phyloP scores from a whole-genome alignment of 2,329 filamentous ascomycete genomes.

The Xylogone sp. region DNA sequence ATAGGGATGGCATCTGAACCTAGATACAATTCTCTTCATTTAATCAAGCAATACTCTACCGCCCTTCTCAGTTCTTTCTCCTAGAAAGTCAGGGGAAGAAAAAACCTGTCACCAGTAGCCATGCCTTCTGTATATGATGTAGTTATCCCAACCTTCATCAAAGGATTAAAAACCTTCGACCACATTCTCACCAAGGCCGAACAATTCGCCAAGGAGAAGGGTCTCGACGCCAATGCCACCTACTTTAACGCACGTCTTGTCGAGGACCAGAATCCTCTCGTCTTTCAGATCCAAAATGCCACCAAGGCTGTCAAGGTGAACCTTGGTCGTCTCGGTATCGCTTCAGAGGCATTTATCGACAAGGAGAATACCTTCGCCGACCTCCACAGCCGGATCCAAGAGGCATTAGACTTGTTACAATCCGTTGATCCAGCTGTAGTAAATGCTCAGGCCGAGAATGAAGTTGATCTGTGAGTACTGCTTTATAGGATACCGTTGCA shows the following conservation, averaged over 20 bases:
- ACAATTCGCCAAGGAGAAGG: slow-evolving; percentile 33
- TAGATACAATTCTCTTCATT: too few species aligned
- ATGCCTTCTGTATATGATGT: slow-evolving; percentile 14
- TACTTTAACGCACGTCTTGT: slow-evolving; percentile 31
- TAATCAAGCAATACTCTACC: too few species aligned
- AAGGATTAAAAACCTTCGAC: slow-evolving; percentile 34
- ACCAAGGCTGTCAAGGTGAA: slow-evolving; percentile 34
- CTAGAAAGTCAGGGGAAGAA: too few species aligned
- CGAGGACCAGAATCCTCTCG: slow-evolving; percentile 39
- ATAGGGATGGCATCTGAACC: too few species aligned
- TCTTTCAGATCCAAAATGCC: slow-evolving; percentile 39
- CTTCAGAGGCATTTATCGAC: slow-evolving; percentile 30
- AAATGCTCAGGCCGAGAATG: not conserved
- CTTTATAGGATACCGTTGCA: not conserved
- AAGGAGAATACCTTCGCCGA: slow-evolving; percentile 42
- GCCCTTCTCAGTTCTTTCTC: too few species aligned
- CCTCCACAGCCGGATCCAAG: slow-evolving; percentile 39
- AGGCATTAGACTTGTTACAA: slow-evolving; percentile 39
- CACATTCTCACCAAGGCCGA: slow-evolving; percentile 39
- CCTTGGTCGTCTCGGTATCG: slow-evolving; percentile 29
- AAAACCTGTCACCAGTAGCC: too few species aligned
- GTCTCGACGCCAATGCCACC: slow-evolving; percentile 26
- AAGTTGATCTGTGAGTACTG: not conserved
- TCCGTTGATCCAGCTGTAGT: slow-evolving; percentile 26
- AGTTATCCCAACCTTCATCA: slow-evolving; percentile 34